Percentiles rank a stretch among this genome's conserved stretches.
Conservation (phyloP, 257 asterid species). For the Thymus quinquecostatus region DNA sequence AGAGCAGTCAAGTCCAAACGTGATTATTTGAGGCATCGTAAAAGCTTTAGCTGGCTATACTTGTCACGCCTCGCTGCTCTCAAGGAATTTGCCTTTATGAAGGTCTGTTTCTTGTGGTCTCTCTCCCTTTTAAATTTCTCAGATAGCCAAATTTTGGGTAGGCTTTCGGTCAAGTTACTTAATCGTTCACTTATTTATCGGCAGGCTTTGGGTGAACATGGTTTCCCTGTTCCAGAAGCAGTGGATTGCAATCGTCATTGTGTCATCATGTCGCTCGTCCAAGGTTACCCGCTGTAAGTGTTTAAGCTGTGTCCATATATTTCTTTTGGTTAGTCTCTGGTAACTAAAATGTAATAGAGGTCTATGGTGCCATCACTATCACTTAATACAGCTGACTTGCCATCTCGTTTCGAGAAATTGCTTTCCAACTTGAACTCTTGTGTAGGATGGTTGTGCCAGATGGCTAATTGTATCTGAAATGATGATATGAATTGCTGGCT, state of each 20-base stretch:
- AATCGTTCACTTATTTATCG: constrained; percentile 25
- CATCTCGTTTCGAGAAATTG: background rate
- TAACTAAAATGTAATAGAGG: constrained; percentile 11
- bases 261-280: constrained; percentile 89
- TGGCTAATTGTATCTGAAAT: too few relatives aligned
- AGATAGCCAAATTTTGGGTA: constrained; percentile 9
- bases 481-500: too few relatives aligned
- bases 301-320: constrained; percentile 10
- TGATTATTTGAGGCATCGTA: constrained; percentile 97
- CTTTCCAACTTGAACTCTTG: background rate
- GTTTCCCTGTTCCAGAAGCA: constrained; percentile 94
- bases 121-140: background rate
- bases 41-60: constrained; percentile 91
- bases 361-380: background rate
- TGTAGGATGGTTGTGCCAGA: too few relatives aligned
- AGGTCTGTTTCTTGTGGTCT: constrained; percentile 47
- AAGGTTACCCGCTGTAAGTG: constrained; percentile 94
- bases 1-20: constrained; percentile 98
- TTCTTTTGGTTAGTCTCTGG: constrained; percentile 17
- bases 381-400: background rate
- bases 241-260: constrained; percentile 98
- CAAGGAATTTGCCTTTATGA: constrained; percentile 97
- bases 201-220: constrained; percentile 93
- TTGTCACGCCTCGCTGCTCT: constrained; percentile 97
- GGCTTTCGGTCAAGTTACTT: constrained; percentile 43